Evolutionary conservation across 2,329 filamentous ascomycete genomes (phyloP), one percentile per base, ranked within the genome.

Genomic region (Sporothrix euskadiensis): DNA sequence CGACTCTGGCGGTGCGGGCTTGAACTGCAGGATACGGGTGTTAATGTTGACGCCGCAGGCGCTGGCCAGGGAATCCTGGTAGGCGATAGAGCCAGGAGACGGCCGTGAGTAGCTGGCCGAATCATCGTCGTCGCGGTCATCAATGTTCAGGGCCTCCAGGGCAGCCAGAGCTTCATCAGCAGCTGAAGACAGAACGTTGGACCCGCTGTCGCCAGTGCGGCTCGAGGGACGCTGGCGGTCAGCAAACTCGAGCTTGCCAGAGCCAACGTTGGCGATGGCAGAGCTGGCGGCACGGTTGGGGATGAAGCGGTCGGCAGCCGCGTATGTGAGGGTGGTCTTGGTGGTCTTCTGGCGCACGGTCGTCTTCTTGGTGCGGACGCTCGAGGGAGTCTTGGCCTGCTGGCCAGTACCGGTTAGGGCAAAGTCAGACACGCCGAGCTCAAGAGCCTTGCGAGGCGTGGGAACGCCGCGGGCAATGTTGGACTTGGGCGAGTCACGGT

Each of bases 1-100:
- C 7, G 96, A 98, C 85, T 98, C 96, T 4, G 96, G 96, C n/a
- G 96, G 89, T 1, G 95, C 94, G 72, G 96, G 96, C 90, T 99
- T 99, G 88, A 98, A 99, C 74, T 96, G 93, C 70, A 99, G 91
- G 78, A 99, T 99, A 76, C 96, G 93, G 72, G 94, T 97, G 86
- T 94, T 97, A 75, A 97, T 88, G 80, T 90, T 95, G 76, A 99
- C 94, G 73, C 94, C 96, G 81, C 77, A 78, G 10, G 77, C 77
- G 35, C 54, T 76, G 57, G 77, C 77, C 19, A 78, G 75, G 12
- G 77, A 78, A 73, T 78, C 75, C 73, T 78, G 77, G 76, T 78
- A 78, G 9, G 77, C 77, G 8, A 93, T 90, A 2, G 93, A 91
- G 82, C 96, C 94, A 73, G 94, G 94, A 8, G 94, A 94, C 16